Base-by-base conservation (phyloP, 164 flowering plant species). In the Malania oleifera region DNA sequence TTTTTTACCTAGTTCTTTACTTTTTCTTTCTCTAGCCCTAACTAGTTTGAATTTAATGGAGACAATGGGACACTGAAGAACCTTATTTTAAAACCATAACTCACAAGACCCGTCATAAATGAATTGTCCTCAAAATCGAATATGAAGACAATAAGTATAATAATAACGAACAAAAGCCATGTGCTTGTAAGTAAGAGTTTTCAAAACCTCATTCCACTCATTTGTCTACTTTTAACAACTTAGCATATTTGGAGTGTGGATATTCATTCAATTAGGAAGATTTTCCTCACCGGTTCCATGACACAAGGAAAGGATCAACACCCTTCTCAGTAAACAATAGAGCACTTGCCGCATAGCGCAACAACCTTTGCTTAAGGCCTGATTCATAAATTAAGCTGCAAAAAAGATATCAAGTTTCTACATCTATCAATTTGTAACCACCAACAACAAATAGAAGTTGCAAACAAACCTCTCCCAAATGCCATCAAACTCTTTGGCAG, bases 401-500 rank as follows among this genome's bases (percentile, higher is more conserved):
- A 31, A 63, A 63, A 28, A 65, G 47, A 46, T 24, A 35, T 20
- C 38, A 61, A n/a, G 28, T 54, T 43, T 48, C 2, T 26, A 60
- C 47, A 22, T 55, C 27, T 62, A 50, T 24, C 14, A 14, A 38
- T 18, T 18, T 45, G 31, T 13, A 50, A 43, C 18, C 23, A 41
- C 4, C 1, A 55, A 39, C n/a, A 52, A 38, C 10, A 31, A 52
- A 50, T 10, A 27, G 19, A 26, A 58, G 50, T 24, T 60, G 26
- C 26, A 48, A 22, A 60, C 72, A 58, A 53, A 95, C 99, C 99
- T 91, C 70, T 95, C 99, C 99, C 99, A 95, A 89, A 95, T 72
- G 66, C 99, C 97, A 80, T 95, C 93, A 81, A 95, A 95, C 68
- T 95, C 99, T 74, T 83, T 91, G 35, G 96, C 96, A 49, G 99